Conservation (phyloP, 345 rosid genomes). For the Arabidopsis arenosa region DNA sequence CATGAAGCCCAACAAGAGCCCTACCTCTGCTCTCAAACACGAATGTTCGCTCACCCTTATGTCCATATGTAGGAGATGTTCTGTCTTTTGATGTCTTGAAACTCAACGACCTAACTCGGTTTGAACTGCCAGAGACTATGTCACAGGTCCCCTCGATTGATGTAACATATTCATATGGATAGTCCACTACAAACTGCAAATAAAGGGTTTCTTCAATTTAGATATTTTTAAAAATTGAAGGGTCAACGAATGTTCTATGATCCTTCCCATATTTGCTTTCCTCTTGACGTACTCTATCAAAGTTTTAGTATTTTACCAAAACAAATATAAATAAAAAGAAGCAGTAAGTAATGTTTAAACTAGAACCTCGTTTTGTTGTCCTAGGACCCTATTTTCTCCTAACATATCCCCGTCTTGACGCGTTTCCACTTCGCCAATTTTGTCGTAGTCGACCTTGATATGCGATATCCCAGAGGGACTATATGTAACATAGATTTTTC, state of each 20-base stretch:
- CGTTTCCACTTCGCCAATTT: not conserved
- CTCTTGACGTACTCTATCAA: too few species aligned
- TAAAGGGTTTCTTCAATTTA: not conserved
- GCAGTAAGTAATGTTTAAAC: too few species aligned
- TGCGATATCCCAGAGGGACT: not conserved
- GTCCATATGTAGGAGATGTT: conserved; percentile 15
- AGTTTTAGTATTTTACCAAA: not conserved
- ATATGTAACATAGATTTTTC: conserved; percentile 19
- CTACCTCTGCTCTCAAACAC: conserved; percentile 29
- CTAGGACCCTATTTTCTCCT: not conserved
- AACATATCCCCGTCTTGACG: not conserved
- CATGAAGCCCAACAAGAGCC: conserved; percentile 24
- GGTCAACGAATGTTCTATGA: too few species aligned
- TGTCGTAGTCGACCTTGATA: conserved; percentile 22
- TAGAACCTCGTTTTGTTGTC: not conserved
- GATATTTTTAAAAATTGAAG: too few species aligned
- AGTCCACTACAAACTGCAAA: conserved; percentile 25
- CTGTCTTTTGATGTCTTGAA: conserved; percentile 22
- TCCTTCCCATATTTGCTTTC: too few species aligned
- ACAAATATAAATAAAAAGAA: too few species aligned
- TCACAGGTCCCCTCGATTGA: conserved; percentile 7
- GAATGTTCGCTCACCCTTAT: not conserved
- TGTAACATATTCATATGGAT: conserved; percentile 32
- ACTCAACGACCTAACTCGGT: conserved; percentile 20
- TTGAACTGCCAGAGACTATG: not conserved